Evolutionary conservation across 192 early-diverging fungal genomes (phyloP).

Genomic region (Umbelopsis sp.): DNA sequence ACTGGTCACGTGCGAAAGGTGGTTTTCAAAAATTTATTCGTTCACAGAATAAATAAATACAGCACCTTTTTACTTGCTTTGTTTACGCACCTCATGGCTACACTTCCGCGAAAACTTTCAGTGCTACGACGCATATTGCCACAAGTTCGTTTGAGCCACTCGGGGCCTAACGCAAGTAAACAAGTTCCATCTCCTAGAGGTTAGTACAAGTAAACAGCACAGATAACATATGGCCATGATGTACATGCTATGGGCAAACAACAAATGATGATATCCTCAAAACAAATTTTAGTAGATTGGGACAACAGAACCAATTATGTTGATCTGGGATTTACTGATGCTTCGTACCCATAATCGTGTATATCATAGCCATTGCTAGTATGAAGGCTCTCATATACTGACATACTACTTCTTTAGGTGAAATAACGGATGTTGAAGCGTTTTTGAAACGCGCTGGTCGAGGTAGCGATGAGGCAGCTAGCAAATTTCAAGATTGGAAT

Average conservation of each 20-base stretch:
- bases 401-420: not conserved
- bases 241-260: not conserved
- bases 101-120: not conserved
- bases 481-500: slow-evolving; percentile 39
- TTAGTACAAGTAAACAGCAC: not conserved
- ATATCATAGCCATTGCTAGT: not conserved
- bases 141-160: not conserved
- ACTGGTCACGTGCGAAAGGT: too few relatives aligned
- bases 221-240: not conserved
- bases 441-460: slow-evolving; percentile 13
- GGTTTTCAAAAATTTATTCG: too few relatives aligned
- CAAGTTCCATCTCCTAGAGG: slow-evolving; percentile 10
- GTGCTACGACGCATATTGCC: not conserved
- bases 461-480: not conserved
- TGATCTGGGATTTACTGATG: slow-evolving; percentile 19
- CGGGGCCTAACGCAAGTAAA: not conserved
- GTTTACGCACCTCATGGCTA: not conserved
- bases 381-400: not conserved
- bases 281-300: slow-evolving; percentile 24
- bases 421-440: slow-evolving; percentile 5
- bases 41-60: too few relatives aligned
- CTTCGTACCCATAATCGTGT: not conserved
- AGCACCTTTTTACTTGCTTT: too few relatives aligned
- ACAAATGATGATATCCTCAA: slow-evolving; percentile 17
- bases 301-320: slow-evolving; percentile 17